Evolutionary conservation across 768 basidiomycete species (phyloP).

Genomic region (Coprinellus micaceus): DNA sequence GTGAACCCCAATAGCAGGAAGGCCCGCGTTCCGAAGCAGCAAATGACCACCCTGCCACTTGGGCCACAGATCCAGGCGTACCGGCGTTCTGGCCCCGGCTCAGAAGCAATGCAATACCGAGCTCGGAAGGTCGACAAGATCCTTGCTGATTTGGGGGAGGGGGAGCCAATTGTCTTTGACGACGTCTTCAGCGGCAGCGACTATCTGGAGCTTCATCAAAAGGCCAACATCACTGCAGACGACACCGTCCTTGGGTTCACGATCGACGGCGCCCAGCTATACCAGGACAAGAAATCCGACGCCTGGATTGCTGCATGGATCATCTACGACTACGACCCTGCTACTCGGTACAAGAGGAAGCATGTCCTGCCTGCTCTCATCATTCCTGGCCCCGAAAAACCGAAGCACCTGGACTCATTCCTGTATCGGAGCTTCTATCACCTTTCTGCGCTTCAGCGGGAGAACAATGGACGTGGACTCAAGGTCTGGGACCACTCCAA

Average conservation of each 20-base stretch:
- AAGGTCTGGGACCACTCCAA: constrained; percentile 25
- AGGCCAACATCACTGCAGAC: constrained; percentile 19
- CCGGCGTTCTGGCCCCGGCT: constrained; percentile 16
- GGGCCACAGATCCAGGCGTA: constrained; percentile 43
- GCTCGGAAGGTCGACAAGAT: not conserved
- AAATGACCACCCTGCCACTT: constrained; percentile 36
- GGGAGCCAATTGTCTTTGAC: constrained; percentile 12
- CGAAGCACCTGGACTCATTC: constrained; percentile 33
- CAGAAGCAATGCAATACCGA: constrained; percentile 27
- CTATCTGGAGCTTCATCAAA: constrained; percentile 20
- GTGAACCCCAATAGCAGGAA: constrained; percentile 9
- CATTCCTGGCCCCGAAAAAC: constrained; percentile 36
- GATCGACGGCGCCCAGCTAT: constrained; percentile 41
- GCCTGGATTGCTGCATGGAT: constrained; percentile 39
- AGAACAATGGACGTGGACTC: constrained; percentile 22
- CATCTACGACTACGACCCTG: constrained; percentile 25
- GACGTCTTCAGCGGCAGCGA: constrained; percentile 22
- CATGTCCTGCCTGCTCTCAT: constrained; percentile 28
- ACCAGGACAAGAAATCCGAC: constrained; percentile 37
- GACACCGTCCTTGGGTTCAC: constrained; percentile 31
- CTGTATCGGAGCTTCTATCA: constrained; percentile 31
- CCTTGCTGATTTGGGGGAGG: no score
- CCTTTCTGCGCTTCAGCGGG: constrained; percentile 29
- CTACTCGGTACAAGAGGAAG: constrained; percentile 27
- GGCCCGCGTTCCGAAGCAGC: constrained; percentile 14